These are phyloP conservation scores for Stephania cephalantha DNA, from an alignment of 164 flowering plant genomes.

Conservation along the genomic window DNA sequence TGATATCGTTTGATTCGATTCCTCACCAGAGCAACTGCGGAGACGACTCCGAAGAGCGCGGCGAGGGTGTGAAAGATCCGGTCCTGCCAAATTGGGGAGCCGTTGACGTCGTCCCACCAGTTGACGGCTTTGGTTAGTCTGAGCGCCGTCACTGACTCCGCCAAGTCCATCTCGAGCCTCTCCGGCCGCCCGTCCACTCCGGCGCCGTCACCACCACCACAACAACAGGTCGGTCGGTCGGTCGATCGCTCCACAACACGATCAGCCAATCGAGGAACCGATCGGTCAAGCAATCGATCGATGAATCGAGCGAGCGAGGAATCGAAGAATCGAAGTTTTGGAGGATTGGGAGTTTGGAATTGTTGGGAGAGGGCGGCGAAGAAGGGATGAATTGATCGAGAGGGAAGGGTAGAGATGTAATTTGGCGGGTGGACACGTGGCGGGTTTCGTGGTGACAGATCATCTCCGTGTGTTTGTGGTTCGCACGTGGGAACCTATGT, in stretches of 20 bases:
- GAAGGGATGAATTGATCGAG: neutral
- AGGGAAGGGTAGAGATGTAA: neutral
- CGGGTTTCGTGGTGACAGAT: neutral
- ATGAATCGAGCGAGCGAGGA: neutral
- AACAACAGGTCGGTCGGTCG: neutral
- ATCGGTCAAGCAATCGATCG: neutral
- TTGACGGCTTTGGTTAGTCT: conserved; percentile 33
- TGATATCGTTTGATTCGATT: neutral
- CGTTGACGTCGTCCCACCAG: conserved; percentile 79
- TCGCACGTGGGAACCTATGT: neutral
- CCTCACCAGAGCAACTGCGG: conserved; percentile 57
- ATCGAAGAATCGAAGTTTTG: neutral
- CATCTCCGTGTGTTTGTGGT: neutral
- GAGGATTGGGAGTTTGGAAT: too few species aligned
- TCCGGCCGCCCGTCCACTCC: conserved; percentile 10
- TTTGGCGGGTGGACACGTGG: neutral
- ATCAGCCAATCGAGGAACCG: neutral
- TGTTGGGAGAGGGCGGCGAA: neutral
- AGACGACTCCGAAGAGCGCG: conserved; percentile 65
- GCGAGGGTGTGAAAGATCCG: conserved; percentile 69
- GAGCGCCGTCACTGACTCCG: conserved; percentile 25
- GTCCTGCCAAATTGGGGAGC: conserved; percentile 69
- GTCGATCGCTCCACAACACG: neutral
- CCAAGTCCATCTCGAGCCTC: conserved; percentile 18
- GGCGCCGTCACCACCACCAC: conserved; percentile 1